Conservation (phyloP, 1,284 basidiomycete genomes). For the Gomphus sp. region DNA sequence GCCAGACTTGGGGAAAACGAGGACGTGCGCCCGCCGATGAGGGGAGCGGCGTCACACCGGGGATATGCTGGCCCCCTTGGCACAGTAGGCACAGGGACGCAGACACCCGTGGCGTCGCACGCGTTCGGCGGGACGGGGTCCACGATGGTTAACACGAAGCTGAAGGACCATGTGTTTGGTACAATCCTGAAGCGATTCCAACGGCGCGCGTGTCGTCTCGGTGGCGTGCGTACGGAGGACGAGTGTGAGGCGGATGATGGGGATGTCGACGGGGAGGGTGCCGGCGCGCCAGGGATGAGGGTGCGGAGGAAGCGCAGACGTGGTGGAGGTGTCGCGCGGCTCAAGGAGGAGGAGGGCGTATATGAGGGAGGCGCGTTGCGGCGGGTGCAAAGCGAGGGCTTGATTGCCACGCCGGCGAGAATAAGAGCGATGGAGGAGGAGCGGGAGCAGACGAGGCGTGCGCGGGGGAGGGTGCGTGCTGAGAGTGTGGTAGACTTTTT, state of each 20-base stretch:
- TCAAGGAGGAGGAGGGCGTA: constrained; percentile 25
- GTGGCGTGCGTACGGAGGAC: constrained; percentile 24
- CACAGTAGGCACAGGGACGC: neutral
- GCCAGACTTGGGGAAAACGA: neutral
- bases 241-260: constrained; percentile 38
- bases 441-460: neutral
- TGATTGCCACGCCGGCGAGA: constrained; percentile 45
- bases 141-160: constrained; percentile 83
- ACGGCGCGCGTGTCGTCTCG: constrained; percentile 29
- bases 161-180: constrained; percentile 91
- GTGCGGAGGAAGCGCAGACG: constrained; percentile 22
- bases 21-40: constrained; percentile 25
- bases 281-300: constrained; percentile 24
- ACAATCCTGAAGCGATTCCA: constrained; percentile 69
- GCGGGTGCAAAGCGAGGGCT: constrained; percentile 54
- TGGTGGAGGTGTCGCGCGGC: constrained; percentile 29
- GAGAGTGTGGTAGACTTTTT: constrained; percentile 1
- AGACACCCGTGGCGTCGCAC: neutral
- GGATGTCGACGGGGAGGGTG: constrained; percentile 29
- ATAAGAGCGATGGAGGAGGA: constrained; percentile 21
- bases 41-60: constrained; percentile 31
- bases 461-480: constrained; percentile 14
- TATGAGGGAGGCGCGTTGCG: constrained; percentile 32
- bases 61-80: constrained; percentile 8
- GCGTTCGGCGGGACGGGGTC: constrained; percentile 83